Base-by-base conservation (phyloP, 208 protist species). In the Acanthamoeba polyphaga region DNA sequence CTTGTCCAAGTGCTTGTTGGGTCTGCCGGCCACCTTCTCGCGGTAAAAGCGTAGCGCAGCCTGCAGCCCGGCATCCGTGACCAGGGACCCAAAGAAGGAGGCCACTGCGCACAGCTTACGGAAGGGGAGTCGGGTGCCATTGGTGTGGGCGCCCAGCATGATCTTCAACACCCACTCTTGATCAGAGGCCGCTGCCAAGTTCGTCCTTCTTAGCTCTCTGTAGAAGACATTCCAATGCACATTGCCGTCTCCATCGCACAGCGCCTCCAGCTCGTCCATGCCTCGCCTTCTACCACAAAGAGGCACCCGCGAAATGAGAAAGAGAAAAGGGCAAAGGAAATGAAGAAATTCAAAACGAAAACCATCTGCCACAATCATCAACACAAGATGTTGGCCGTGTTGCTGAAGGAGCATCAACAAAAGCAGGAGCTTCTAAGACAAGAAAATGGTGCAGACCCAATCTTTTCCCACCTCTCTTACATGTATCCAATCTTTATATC, bases 331-430 rank as follows among this genome's bases (percentile, higher is more conserved):
- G 3, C 10, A 29, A 22, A 3, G 27, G 3, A 27, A 62, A 62
- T 8, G 1, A 74, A 74, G 38, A n/a, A 74, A 84, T 2, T 8
- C 22, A 34, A n/a, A 72, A 72, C 32, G 0, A 55, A 12, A 22
- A 12, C 46, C 46, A 6, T 9, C 1, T 10, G 29, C 76, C 0
- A 2, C 32, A 38, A 38, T 29, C 0, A 27, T 66, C 24, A 1
- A 9, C 19, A 68, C 62, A 93, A 76, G 27, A 94, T 94, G 91
- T 22, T 94, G 43, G 64, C 91, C 29, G 91, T 85, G 27, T 68
- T 94, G 24, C 55, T 94, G 70, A 94, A 94, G 91, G 91, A 94
- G 51, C 91, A 94, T 38, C 91, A 94, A 94, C 64, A 94, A 22
- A 94, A 94, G 70, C 91, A 94, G 53, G 70, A 94, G 43, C 24